Conservation (phyloP, 148 eudicot genomes). For the Polygonum maritimum region DNA sequence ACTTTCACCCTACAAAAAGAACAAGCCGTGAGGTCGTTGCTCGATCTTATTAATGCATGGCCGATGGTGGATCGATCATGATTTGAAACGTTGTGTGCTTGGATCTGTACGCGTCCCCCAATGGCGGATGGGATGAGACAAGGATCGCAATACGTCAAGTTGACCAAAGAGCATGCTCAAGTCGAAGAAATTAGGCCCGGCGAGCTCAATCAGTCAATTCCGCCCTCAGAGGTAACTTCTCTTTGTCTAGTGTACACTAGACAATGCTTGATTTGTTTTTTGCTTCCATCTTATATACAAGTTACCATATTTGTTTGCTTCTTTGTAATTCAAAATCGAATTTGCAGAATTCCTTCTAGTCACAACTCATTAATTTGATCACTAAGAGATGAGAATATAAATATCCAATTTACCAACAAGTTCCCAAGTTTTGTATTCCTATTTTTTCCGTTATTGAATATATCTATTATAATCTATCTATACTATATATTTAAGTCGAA, state of each 20-base stretch:
- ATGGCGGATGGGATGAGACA: constrained; percentile 8
- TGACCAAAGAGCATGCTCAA: background rate
- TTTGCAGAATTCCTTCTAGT: too few species aligned
- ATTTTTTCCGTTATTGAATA: too few species aligned
- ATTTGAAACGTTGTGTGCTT: background rate
- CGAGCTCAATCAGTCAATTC: constrained; percentile 92
- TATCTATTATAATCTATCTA: too few species aligned
- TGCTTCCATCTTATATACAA: background rate
- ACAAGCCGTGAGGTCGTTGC: too few species aligned
- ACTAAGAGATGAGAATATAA: too few species aligned
- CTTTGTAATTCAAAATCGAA: too few species aligned
- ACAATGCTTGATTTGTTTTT: background rate
- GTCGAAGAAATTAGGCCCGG: constrained; percentile 54
- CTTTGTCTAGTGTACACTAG: background rate
- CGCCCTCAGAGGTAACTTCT: constrained; percentile 59
- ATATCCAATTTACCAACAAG: too few species aligned
- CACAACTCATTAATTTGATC: too few species aligned
- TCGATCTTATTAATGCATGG: background rate
- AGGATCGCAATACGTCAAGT: constrained; percentile 8
- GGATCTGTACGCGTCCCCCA: background rate
- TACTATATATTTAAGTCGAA: too few species aligned
- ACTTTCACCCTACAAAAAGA: too few species aligned
- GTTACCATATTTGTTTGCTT: too few species aligned
- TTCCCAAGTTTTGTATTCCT: too few species aligned
- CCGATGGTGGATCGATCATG: background rate